Conservation (phyloP, 148 eudicot genomes). For the Heliosperma pusillum region DNA sequence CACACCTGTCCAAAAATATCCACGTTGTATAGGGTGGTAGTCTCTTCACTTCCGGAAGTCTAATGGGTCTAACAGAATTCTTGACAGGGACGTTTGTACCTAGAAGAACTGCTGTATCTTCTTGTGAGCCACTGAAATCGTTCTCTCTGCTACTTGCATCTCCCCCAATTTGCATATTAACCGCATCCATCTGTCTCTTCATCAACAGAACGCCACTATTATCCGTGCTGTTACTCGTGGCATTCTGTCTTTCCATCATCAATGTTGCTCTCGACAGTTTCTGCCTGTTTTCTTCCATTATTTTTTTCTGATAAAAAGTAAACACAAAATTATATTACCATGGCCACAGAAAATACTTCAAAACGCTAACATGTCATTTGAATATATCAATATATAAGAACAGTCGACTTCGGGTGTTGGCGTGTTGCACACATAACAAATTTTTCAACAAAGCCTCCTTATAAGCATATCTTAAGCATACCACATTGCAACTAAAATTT, state of each 20-base stretch:
- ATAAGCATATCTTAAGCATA: not conserved
- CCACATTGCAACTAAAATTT: not conserved
- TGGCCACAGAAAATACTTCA: conserved; percentile 5
- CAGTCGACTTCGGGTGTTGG: not conserved
- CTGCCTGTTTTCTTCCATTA: conserved; percentile 67
- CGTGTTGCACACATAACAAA: not conserved
- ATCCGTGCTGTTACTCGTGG: conserved; percentile 25
- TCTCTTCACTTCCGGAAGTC: conserved; percentile 68
- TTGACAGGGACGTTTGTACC: conserved; percentile 79
- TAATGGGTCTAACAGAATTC: conserved; percentile 78
- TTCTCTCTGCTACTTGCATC: conserved; percentile 48
- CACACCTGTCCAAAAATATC: conserved; percentile 88
- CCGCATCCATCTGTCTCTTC: conserved; percentile 78
- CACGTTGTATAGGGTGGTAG: conserved; percentile 93
- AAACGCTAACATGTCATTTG: not conserved
- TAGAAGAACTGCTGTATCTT: conserved; percentile 77
- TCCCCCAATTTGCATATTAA: conserved; percentile 70
- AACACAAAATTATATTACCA: conserved; percentile 14
- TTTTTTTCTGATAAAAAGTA: conserved; percentile 46
- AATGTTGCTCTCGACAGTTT: conserved; percentile 53
- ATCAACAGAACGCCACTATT: conserved; percentile 45
- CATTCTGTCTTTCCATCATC: conserved; percentile 57
- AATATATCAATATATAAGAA: not conserved
- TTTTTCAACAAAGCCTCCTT: not conserved
- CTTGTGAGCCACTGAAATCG: conserved; percentile 64